Percentiles rank a stretch among this genome's conserved stretches.
phyloP scores from a whole-genome alignment of 2,329 filamentous ascomycete genomes.

The Verticillium tricorpus region DNA sequence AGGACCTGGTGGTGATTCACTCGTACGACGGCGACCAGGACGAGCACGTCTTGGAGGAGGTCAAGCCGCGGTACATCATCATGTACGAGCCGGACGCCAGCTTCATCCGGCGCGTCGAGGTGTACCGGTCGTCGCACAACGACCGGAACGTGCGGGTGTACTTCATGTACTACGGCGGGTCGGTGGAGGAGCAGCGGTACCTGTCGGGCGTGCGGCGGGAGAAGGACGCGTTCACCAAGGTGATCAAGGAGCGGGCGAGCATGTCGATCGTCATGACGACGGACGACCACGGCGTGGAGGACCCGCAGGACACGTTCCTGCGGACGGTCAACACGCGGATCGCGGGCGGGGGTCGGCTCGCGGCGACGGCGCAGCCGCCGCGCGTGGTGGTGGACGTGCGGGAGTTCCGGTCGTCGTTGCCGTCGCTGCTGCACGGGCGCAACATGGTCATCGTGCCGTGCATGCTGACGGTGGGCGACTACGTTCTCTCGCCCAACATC shows the following conservation, averaged over 20 bases:
- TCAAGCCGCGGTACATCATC: constrained; percentile 89
- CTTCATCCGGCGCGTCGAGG: constrained; percentile 91
- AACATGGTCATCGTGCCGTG: constrained; percentile 88
- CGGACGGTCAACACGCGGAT: constrained; percentile 96
- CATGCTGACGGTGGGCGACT: constrained; percentile 95
- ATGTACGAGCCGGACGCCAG: constrained; percentile 98
- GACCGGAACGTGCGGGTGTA: constrained; percentile 88
- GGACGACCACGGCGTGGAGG: constrained; percentile 64
- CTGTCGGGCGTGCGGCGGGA: constrained; percentile 85
- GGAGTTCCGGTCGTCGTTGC: constrained; percentile 90
- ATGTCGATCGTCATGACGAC: constrained; percentile 87
- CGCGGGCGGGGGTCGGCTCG: constrained; percentile 81
- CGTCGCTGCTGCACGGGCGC: constrained; percentile 84
- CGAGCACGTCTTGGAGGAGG: constrained; percentile 91
- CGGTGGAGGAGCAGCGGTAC: constrained; percentile 93
- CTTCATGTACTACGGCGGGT: constrained; percentile 93
- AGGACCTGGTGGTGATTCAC: constrained; percentile 82
- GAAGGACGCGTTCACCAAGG: constrained; percentile 90
- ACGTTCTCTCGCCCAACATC: constrained; percentile 85
- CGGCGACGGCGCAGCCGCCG: constrained; percentile 80
- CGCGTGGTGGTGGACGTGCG: constrained; percentile 92
- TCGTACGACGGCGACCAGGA: constrained; percentile 95
- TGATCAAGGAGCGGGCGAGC: constrained; percentile 88
- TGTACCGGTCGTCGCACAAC: constrained; percentile 91
- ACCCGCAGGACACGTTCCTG: constrained; percentile 87